These are phyloP conservation scores for Malassezia arunalokei DNA, from an alignment of 1,284 basidiomycete genomes.

Conservation along the genomic window DNA sequence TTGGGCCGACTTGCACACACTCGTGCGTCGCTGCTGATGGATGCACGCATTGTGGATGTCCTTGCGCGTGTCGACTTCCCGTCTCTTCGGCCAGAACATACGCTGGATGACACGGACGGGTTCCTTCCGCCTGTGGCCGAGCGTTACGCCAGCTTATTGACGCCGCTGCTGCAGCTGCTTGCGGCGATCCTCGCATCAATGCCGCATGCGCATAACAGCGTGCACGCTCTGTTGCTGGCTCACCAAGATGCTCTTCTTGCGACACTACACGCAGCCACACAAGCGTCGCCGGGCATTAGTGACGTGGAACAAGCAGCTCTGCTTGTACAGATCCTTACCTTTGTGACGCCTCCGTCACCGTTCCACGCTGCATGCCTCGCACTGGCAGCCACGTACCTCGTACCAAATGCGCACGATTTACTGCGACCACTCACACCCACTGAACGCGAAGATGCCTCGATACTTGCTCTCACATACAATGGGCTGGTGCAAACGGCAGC, in stretches of 20 bases:
- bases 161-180: slow-evolving; percentile 70
- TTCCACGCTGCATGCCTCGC: slow-evolving; percentile 67
- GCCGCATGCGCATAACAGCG: slow-evolving; percentile 49
- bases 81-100: slow-evolving; percentile 68
- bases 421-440: slow-evolving; percentile 60
- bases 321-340: slow-evolving; percentile 53
- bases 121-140: slow-evolving; percentile 77
- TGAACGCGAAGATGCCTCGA: slow-evolving; percentile 54
- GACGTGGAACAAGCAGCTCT: slow-evolving; percentile 61
- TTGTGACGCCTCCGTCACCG: slow-evolving; percentile 55
- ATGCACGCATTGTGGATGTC: slow-evolving; percentile 64
- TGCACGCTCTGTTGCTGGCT: slow-evolving; percentile 60
- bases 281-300: slow-evolving; percentile 55
- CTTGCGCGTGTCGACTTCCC: slow-evolving; percentile 76
- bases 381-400: slow-evolving; percentile 64
- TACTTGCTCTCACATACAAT: slow-evolving; percentile 17
- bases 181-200: slow-evolving; percentile 46
- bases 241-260: slow-evolving; percentile 70
- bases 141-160: slow-evolving; percentile 74
- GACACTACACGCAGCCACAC: slow-evolving; percentile 61
- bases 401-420: slow-evolving; percentile 54
- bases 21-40: slow-evolving; percentile 74
- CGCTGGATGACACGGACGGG: slow-evolving; percentile 61
- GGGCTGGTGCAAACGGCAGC: slow-evolving; percentile 17
- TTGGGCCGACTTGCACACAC: slow-evolving; percentile 72